Evolutionary conservation across 2,329 filamentous ascomycete genomes (phyloP), one percentile per base, ranked within the genome.

Genomic region (Lachnellula subtilissima): DNA sequence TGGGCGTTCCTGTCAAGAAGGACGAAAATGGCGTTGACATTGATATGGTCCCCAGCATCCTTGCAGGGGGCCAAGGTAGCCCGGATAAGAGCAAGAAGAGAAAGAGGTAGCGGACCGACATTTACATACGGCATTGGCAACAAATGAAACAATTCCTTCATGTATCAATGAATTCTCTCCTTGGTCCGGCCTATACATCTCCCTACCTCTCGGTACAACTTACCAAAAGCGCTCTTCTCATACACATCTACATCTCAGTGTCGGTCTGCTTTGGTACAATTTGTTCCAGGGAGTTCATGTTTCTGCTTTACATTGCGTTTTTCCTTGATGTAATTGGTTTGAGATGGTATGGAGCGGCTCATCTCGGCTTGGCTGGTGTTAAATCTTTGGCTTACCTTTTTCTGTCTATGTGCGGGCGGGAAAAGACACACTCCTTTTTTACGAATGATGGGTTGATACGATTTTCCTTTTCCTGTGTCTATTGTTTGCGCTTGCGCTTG

Each of bases 51-150:
- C 64, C 70, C 9, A 62, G 70, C 46, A 60, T 70, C 23, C 52
- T 69, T 32, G 60, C 69, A 22, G 66, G 69, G 23, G 63, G 62
- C 50, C 62, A 65, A 54, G 69, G 70, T 12, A 72, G 65, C 52
- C 67, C 72, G 43, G 82, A 85, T 62, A 86, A 86, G 75, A 83
- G 76, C 69, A 87, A 87, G 78, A 88, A 88, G 75, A 79, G 85
- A 68, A 88, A 88, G 77, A 78, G 84, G 68, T 86, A 74, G 56
- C 47, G 46, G 53, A 32, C 32, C 12, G 7, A 35, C 39, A 17
- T 45, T 45, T 6, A 45, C 12, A 19, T 23, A 45, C 42, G 22
- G 42, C 42, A 45, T 45, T 19, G 22, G 42, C 40, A 51, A 50
- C 15, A 7, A 43, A 22, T 23, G 46, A 51, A 60, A 42, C 51